Conservation (phyloP, 768 basidiomycete species). For the Lanmaoa pseudosensibilis region DNA sequence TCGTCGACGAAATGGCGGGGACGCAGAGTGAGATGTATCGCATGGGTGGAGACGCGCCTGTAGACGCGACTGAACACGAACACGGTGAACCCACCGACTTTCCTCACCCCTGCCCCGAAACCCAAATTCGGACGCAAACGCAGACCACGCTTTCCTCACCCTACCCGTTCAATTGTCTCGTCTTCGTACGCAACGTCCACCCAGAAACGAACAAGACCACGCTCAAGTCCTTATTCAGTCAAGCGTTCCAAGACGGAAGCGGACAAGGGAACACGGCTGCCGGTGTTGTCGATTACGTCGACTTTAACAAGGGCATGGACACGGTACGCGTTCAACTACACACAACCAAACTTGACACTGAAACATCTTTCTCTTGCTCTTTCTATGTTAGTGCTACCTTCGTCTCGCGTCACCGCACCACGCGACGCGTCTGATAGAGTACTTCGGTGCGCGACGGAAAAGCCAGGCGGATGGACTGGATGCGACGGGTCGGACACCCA, state of each 20-base stretch:
- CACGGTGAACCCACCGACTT: not conserved
- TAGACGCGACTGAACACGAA: not conserved
- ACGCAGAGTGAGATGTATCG: slow-evolving; percentile 1
- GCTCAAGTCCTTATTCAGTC: slow-evolving; percentile 56
- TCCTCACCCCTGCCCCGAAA: too few relatives aligned
- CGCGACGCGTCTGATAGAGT: slow-evolving; percentile 42
- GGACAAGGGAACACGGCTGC: not conserved
- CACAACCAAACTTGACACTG: not conserved
- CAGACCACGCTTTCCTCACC: slow-evolving; percentile 32
- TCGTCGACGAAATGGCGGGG: slow-evolving; percentile 48
- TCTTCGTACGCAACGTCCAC: slow-evolving; percentile 71
- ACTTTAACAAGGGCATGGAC: slow-evolving; percentile 77
- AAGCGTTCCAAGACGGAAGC: slow-evolving; percentile 34
- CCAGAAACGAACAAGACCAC: slow-evolving; percentile 81
- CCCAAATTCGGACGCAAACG: not conserved
- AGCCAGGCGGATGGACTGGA: slow-evolving; percentile 58
- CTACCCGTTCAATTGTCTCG: slow-evolving; percentile 65
- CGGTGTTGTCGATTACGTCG: slow-evolving; percentile 64
- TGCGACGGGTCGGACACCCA: slow-evolving; percentile 39
- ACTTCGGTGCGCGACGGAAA: slow-evolving; percentile 40
- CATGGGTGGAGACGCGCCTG: not conserved
- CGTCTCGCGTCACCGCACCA: slow-evolving; percentile 58
- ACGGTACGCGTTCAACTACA: slow-evolving; percentile 43
- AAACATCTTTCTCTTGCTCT: not conserved
- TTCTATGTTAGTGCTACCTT: slow-evolving; percentile 60